phyloP scores from a whole-genome alignment of 2,329 filamentous ascomycete species.

The Calonectria pseudoreteaudii region DNA sequence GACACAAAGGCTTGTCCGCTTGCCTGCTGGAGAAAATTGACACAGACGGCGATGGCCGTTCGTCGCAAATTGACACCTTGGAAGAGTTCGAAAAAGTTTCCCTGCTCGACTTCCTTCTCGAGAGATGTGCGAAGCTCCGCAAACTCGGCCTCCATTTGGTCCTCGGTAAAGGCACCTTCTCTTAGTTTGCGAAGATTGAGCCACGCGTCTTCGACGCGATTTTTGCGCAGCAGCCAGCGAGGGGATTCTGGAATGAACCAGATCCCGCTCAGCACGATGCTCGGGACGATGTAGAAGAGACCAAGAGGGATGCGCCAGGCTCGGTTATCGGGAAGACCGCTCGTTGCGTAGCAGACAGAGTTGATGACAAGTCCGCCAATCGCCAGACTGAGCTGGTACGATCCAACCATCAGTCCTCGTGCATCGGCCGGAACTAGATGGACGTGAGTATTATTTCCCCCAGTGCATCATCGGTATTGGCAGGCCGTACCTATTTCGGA shows the following conservation, averaged over 20 bases:
- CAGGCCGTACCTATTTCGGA: conserved; percentile 40
- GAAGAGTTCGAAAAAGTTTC: conserved; percentile 27
- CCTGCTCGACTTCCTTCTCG: conserved; percentile 35
- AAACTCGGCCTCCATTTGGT: conserved; percentile 35
- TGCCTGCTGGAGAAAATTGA: conserved; percentile 35
- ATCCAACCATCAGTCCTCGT: conserved; percentile 49
- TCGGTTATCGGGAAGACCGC: conserved; percentile 30
- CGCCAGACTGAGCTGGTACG: conserved; percentile 48
- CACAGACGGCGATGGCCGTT: conserved; percentile 23
- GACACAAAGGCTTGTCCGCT: conserved; percentile 38
- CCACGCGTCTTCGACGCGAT: conserved; percentile 32
- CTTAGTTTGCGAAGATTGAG: conserved; percentile 20
- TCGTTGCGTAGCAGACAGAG: conserved; percentile 36
- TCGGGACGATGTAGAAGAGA: conserved; percentile 38
- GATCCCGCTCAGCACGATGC: conserved; percentile 24
- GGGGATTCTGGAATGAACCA: conserved; percentile 43
- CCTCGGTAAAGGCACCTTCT: conserved; percentile 27
- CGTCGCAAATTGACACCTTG: conserved; percentile 26
- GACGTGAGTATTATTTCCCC: background rate
- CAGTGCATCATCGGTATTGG: too few relatives aligned
- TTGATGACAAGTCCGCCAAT: conserved; percentile 44
- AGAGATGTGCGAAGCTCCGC: conserved; percentile 18
- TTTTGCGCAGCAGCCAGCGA: conserved; percentile 37
- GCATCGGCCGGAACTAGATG: conserved; percentile 40
- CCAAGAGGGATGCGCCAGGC: conserved; percentile 39